Percentiles rank a stretch among this genome's conserved stretches.
phyloP scores from a whole-genome alignment of 805 yeast species.

The Sugiyamaella valdiviana region DNA sequence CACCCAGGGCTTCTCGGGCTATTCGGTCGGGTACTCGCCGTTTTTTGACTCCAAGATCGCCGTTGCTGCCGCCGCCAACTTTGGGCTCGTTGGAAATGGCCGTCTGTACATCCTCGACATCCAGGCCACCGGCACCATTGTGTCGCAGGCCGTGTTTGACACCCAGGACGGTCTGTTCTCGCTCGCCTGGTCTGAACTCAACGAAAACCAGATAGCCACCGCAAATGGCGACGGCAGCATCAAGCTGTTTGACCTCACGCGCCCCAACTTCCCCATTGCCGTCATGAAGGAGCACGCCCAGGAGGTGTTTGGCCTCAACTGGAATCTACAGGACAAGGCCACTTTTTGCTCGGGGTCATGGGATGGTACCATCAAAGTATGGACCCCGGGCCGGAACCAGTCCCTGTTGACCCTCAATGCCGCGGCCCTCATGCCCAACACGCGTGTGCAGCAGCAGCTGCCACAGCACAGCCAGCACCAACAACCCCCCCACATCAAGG shows the following conservation, averaged over 20 bases:
- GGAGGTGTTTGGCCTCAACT: slow-evolving; percentile 67
- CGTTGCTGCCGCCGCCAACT: slow-evolving; percentile 86
- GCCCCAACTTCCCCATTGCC: slow-evolving; percentile 25
- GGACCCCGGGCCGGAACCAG: slow-evolving; percentile 24
- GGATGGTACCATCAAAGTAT: slow-evolving; percentile 79
- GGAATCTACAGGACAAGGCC: slow-evolving; percentile 66
- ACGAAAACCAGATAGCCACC: slow-evolving; percentile 76
- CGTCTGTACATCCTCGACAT: slow-evolving; percentile 66
- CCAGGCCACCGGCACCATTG: slow-evolving; percentile 54
- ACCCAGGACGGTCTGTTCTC: slow-evolving; percentile 93
- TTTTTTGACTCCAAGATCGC: slow-evolving; percentile 85
- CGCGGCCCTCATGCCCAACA: slow-evolving; percentile 22
- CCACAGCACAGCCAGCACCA: slow-evolving; percentile 25
- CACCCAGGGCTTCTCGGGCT: slow-evolving; percentile 80
- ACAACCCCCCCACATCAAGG: slow-evolving; percentile 16
- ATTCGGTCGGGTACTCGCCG: slow-evolving; percentile 84
- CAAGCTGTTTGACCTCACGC: slow-evolving; percentile 68
- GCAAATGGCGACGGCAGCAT: slow-evolving; percentile 91
- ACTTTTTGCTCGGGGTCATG: slow-evolving; percentile 75
- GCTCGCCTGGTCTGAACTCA: slow-evolving; percentile 81
- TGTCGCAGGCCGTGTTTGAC: slow-evolving; percentile 44
- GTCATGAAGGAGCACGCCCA: slow-evolving; percentile 58
- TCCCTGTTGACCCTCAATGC: slow-evolving; percentile 17
- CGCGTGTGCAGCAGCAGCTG: slow-evolving; percentile 7
- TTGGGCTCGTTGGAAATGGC: slow-evolving; percentile 93